phyloP scores from a whole-genome alignment of 2,329 filamentous ascomycete species.

The Pseudogymnoascus sp. region DNA sequence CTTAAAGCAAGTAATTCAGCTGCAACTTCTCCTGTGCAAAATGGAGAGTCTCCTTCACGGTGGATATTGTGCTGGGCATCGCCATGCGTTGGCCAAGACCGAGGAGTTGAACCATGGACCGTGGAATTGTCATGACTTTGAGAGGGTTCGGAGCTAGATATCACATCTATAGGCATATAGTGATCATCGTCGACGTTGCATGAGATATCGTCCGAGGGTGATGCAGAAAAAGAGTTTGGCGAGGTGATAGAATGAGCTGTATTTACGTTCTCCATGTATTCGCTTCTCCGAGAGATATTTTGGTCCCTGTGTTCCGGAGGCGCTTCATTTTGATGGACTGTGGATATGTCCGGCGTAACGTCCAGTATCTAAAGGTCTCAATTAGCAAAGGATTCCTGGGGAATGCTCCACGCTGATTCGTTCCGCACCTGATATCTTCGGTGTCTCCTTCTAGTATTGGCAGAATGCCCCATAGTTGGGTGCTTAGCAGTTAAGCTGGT shows the following conservation, averaged over 20 bases:
- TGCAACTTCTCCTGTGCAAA: slow-evolving; percentile 13
- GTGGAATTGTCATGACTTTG: neutral
- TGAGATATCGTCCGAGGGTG: slow-evolving; percentile 1
- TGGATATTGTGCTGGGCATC: neutral
- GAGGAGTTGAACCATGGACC: neutral
- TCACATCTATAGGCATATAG: neutral
- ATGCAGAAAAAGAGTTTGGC: slow-evolving; percentile 1
- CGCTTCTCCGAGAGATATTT: neutral
- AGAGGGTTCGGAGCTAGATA: neutral
- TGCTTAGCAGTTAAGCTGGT: slow-evolving; percentile 24
- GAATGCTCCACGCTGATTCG: neutral
- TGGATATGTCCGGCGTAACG: slow-evolving; percentile 13
- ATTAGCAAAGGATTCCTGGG: neutral
- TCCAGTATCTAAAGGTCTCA: slow-evolving; percentile 12
- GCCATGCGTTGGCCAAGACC: neutral
- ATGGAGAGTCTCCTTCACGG: slow-evolving; percentile 1
- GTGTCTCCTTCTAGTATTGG: neutral
- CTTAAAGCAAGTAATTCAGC: slow-evolving; percentile 15
- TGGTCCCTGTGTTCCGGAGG: neutral
- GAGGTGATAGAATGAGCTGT: slow-evolving; percentile 6
- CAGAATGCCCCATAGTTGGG: slow-evolving; percentile 25
- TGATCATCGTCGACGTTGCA: neutral
- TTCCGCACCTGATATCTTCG: neutral
- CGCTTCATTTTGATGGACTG: neutral
- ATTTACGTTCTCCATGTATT: neutral